Percentiles rank a stretch among this genome's conserved stretches.
phyloP scores from a whole-genome alignment of 2,329 filamentous ascomycete genomes.

The Claviceps sp. region DNA sequence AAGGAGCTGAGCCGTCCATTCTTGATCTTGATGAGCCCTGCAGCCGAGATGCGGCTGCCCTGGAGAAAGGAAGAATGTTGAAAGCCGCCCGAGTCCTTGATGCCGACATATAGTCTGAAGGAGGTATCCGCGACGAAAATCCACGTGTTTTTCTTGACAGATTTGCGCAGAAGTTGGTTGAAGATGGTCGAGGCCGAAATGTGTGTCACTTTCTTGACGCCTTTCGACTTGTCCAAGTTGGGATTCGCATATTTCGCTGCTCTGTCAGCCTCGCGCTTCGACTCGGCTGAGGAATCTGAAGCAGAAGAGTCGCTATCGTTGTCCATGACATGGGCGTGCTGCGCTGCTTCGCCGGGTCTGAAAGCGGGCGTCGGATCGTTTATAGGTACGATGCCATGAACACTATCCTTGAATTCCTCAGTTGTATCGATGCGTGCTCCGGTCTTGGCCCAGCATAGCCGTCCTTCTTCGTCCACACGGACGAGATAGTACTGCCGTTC shows the following conservation, averaged over 20 bases:
- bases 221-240: conserved; percentile 46
- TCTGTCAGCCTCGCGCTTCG: conserved; percentile 42
- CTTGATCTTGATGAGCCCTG: conserved; percentile 75
- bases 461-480: conserved; percentile 57
- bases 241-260: conserved; percentile 53
- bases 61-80: conserved; percentile 86
- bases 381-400: conserved; percentile 55
- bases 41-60: conserved; percentile 66
- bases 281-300: conserved; percentile 27
- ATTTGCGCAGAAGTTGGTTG: conserved; percentile 65
- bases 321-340: conserved; percentile 7
- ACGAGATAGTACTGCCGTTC: conserved; percentile 74
- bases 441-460: conserved; percentile 80
- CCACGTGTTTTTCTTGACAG: conserved; percentile 80
- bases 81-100: conserved; percentile 79
- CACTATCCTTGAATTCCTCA: conserved; percentile 62
- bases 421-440: conserved; percentile 64
- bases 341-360: conserved; percentile 11
- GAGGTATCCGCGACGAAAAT: conserved; percentile 84
- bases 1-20: conserved; percentile 63
- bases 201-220: conserved; percentile 41
- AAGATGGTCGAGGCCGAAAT: conserved; percentile 60
- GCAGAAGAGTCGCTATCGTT: conserved; percentile 10
- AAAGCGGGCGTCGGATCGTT: conserved; percentile 47
- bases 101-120: conserved; percentile 76